Percentiles rank a stretch among this genome's conserved stretches.
phyloP scores from a whole-genome alignment of 371 early-diverging fungal species.

The Batkoa obscura region DNA sequence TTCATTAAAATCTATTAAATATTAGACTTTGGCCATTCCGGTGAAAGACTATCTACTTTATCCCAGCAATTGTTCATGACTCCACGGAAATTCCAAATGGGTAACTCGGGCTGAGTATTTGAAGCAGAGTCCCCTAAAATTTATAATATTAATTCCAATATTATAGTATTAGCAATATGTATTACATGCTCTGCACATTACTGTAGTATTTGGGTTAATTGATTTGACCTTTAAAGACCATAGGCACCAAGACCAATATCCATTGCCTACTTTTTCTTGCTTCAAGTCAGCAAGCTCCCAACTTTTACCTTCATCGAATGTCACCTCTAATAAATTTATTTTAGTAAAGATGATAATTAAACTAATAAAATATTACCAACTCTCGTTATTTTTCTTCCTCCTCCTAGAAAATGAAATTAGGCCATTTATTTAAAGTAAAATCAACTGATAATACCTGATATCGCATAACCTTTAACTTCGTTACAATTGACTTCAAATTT shows the following conservation, averaged over 20 bases:
- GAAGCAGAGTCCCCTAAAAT: slow-evolving; percentile 36
- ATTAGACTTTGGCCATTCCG: neutral
- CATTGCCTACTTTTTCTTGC: slow-evolving; percentile 1
- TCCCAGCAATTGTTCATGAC: slow-evolving; percentile 69
- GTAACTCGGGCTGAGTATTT: slow-evolving; percentile 50
- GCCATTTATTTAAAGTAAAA: no score
- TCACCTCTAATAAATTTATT: no score
- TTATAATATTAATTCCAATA: neutral
- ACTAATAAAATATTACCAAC: no score
- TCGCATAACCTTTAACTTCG: slow-evolving; percentile 6
- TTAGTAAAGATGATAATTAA: no score
- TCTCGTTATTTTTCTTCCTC: no score
- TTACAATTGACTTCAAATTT: neutral
- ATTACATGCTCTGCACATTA: slow-evolving; percentile 8
- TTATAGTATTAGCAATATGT: neutral
- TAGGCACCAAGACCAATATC: slow-evolving; percentile 45
- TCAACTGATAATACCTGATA: no score
- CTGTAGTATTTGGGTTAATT: neutral
- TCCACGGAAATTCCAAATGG: slow-evolving; percentile 66
- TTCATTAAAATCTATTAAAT: no score
- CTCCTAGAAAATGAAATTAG: no score
- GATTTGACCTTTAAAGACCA: no score
- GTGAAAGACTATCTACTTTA: slow-evolving; percentile 15
- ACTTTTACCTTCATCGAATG: slow-evolving; percentile 52
- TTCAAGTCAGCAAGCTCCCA: slow-evolving; percentile 37